Conservation (phyloP, 768 basidiomycete genomes). For the Xerocomellus chrysenteron region DNA sequence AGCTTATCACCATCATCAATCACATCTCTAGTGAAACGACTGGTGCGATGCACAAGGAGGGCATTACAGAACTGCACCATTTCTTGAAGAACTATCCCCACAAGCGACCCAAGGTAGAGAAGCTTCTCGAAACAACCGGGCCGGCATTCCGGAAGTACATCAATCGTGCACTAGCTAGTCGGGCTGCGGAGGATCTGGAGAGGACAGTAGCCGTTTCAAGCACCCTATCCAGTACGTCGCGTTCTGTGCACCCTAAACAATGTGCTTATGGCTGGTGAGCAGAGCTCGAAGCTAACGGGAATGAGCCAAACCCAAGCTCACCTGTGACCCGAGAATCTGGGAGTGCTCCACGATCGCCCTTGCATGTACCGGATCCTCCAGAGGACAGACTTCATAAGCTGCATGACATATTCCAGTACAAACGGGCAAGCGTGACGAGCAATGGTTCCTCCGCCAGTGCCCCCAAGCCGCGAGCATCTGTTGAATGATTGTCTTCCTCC, state of each 20-base stretch:
- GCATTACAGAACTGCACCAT: conserved; percentile 91
- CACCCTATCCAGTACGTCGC: conserved; percentile 69
- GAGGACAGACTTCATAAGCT: conserved; percentile 72
- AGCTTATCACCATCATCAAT: conserved; percentile 77
- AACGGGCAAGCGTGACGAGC: conserved; percentile 59
- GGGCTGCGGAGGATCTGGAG: conserved; percentile 86
- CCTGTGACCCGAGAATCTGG: conserved; percentile 32
- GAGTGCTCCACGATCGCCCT: conserved; percentile 36
- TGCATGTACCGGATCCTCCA: conserved; percentile 32
- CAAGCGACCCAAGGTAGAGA: conserved; percentile 78
- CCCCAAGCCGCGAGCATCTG: conserved; percentile 12
- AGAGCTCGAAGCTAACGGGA: conserved; percentile 65
- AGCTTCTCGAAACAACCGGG: conserved; percentile 85
- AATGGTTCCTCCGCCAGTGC: conserved; percentile 37
- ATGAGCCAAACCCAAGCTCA: conserved; percentile 35
- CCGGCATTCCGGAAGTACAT: conserved; percentile 91
- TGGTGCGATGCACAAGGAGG: conserved; percentile 87
- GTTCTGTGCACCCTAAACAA: background rate
- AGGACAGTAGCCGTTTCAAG: conserved; percentile 78
- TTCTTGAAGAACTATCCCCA: conserved; percentile 91
- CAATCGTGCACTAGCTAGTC: conserved; percentile 79
- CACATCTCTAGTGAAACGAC: conserved; percentile 89
- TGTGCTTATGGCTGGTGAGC: conserved; percentile 10
- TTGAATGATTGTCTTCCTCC: conserved; percentile 20
- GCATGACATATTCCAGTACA: conserved; percentile 81